Evolutionary conservation across 257 asterid genomes (phyloP), one percentile per base, ranked within the genome.

Genomic region (Buddleja alternifolia): DNA sequence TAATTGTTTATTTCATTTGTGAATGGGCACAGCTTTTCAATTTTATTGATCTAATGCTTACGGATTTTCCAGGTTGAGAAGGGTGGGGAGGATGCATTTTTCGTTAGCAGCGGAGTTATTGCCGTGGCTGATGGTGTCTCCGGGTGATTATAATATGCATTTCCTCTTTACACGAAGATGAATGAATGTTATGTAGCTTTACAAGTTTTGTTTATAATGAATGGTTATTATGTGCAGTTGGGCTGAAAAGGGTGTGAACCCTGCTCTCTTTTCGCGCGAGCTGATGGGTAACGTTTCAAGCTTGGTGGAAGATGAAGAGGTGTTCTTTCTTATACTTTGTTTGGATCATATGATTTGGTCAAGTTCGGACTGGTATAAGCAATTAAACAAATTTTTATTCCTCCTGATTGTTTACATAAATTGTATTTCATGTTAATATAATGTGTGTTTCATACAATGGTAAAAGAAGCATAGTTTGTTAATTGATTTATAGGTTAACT

Each of bases 81-180:
- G 80, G 97, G 97, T 40, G 96, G 97, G 36, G 97, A 91, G 80
- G 97, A 91, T 77, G 96, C 97, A 3, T 86, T 86, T 77, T 81
- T 87, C 12, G 84, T 89, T 39, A 88, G 97, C 77, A 74, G 76
- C 21, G 92, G 90, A 75, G 95, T 86, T 71, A 78, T 91, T 80
- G 96, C 90, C 5, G 95, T 91, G 46, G 97, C 97, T 60, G 97
- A 91, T 80, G 97, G 97, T 19, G 97, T 91, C 69, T 91, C 97
- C n/a, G 95, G 97, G 97, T 88, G 77, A 39, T 42, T 60, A 9
- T 39, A 10, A 14, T 42, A 10, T 39, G 24, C n/a, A 53, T 25
- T 9, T 4, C 23, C 7, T 8, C 2, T 5, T 14, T 37, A 15
- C 19, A 36, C 3, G 46, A 24, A 40, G 21, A 60, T 9, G 15